A percentile compares a stretch with the other conserved stretches of the same genome.
These are phyloP conservation scores for Zelopaecilomyces penicillatus DNA, from an alignment of 2,329 filamentous ascomycete genomes.

Conservation along the genomic window DNA sequence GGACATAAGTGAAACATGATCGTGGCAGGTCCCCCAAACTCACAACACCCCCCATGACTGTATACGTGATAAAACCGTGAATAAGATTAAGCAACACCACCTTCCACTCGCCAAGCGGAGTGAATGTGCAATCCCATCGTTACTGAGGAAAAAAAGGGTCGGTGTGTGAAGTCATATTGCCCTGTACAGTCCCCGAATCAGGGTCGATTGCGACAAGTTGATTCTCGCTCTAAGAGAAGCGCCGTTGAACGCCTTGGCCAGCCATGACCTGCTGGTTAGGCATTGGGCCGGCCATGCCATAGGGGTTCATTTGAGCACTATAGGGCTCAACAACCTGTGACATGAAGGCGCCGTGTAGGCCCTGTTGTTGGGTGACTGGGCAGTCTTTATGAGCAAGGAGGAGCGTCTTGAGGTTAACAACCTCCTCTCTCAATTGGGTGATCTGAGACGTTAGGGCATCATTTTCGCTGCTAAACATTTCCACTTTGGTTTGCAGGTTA, in stretches of 20 bases:
- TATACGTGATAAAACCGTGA: not conserved
- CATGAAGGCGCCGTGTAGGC: conserved; percentile 49
- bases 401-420: conserved; percentile 88
- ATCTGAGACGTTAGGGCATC: conserved; percentile 80
- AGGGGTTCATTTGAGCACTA: conserved; percentile 50
- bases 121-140: not conserved
- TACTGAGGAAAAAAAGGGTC: conserved; percentile 16
- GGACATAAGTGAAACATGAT: conserved; percentile 11
- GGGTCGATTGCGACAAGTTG: not conserved
- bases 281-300: conserved; percentile 47
- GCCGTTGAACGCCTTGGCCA: conserved; percentile 45
- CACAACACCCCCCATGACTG: conserved; percentile 5
- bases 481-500: conserved; percentile 89
- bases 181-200: not conserved
- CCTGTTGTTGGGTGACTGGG: conserved; percentile 79
- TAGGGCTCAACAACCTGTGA: conserved; percentile 47
- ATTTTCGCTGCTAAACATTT: conserved; percentile 86
- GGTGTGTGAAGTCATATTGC: not conserved
- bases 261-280: conserved; percentile 46
- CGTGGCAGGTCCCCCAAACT: conserved; percentile 4
- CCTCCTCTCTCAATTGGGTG: conserved; percentile 77
- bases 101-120: too few relatives aligned
- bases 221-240: conserved; percentile 42
- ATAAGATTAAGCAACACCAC: too few relatives aligned
- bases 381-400: conserved; percentile 94